Conservation (phyloP, 306 rosid species). For the Leucaena leucocephala region DNA sequence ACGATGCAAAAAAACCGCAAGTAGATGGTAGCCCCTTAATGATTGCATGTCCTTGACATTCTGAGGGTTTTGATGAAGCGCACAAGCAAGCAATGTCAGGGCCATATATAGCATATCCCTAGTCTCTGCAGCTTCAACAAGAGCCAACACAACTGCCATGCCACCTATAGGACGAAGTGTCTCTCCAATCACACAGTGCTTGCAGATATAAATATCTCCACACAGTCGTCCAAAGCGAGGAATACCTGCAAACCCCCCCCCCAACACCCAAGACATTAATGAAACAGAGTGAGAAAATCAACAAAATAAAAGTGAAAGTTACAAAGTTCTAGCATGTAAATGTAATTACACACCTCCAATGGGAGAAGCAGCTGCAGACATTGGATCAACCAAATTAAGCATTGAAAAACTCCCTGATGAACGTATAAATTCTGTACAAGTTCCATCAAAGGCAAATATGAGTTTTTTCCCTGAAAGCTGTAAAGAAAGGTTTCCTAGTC, state of each 20-base stretch:
- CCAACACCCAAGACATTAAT: conserved; percentile 33
- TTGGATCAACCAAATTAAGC: conserved; percentile 97
- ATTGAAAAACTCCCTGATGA: conserved; percentile 84
- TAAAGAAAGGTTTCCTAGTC: conserved; percentile 85
- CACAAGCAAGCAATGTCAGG: conserved; percentile 80
- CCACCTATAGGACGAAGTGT: conserved; percentile 87
- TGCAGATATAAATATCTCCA: conserved; percentile 85
- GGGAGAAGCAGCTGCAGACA: conserved; percentile 99
- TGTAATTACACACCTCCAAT: conserved; percentile 82
- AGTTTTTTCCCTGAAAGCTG: conserved; percentile 97
- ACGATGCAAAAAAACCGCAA: conserved; percentile 85
- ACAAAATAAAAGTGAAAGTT: conserved; percentile 12
- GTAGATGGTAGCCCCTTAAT: conserved; percentile 93
- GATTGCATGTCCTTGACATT: conserved; percentile 95
- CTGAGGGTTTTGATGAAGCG: conserved; percentile 94
- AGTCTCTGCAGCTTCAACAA: conserved; percentile 94
- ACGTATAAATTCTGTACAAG: conserved; percentile 71
- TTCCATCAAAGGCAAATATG: conserved; percentile 97
- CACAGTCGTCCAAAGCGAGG: conserved; percentile 98
- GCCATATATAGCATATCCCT: conserved; percentile 99
- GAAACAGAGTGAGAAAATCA: conserved; percentile 23
- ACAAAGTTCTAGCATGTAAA: conserved; percentile 19
- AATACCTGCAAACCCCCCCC: conserved; percentile 73
- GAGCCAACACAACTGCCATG: conserved; percentile 86
- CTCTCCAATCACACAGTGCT: conserved; percentile 90